Evolutionary conservation across 1,284 basidiomycete species (phyloP).

Genomic region (Vanrija humicola): DNA sequence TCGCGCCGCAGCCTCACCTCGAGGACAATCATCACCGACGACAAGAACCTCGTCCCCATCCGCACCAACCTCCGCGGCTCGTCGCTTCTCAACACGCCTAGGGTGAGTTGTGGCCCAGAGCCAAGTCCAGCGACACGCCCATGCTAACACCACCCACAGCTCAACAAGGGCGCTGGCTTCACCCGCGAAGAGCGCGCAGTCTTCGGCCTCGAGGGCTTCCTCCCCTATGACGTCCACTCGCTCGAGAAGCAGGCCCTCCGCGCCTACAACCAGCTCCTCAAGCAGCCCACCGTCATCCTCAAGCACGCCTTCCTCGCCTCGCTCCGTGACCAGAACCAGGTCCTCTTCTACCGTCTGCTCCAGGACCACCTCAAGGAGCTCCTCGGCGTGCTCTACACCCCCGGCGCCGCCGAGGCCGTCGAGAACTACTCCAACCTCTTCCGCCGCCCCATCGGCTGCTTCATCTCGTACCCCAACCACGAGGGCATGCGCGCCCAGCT

Average conservation of each 20-base stretch:
- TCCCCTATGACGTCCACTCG: conserved; percentile 69
- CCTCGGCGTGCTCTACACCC: conserved; percentile 56
- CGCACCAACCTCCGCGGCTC: conserved; percentile 26
- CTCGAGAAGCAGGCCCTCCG: conserved; percentile 67
- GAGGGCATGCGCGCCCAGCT: conserved; percentile 61
- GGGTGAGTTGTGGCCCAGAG: conserved; percentile 20
- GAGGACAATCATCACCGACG: background rate
- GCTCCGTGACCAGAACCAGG: conserved; percentile 58
- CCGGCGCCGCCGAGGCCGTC: conserved; percentile 53
- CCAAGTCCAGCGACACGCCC: background rate
- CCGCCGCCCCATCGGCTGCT: conserved; percentile 56
- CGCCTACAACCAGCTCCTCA: conserved; percentile 61
- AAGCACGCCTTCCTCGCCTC: conserved; percentile 53
- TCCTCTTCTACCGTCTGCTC: conserved; percentile 69
- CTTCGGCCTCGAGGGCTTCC: conserved; percentile 70
- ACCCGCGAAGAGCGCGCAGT: conserved; percentile 61
- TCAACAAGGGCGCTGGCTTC: conserved; percentile 64
- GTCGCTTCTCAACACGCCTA: conserved; percentile 40
- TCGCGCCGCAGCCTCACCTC: background rate
- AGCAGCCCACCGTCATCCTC: conserved; percentile 38
- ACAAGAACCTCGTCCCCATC: conserved; percentile 38
- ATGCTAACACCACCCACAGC: conserved; percentile 8
- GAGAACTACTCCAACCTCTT: conserved; percentile 78
- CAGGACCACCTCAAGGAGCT: conserved; percentile 66
- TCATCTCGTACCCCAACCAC: conserved; percentile 56